These are phyloP conservation scores for Bruguiera sexangula DNA, from an alignment of 345 rosid genomes.

Conservation along the genomic window DNA sequence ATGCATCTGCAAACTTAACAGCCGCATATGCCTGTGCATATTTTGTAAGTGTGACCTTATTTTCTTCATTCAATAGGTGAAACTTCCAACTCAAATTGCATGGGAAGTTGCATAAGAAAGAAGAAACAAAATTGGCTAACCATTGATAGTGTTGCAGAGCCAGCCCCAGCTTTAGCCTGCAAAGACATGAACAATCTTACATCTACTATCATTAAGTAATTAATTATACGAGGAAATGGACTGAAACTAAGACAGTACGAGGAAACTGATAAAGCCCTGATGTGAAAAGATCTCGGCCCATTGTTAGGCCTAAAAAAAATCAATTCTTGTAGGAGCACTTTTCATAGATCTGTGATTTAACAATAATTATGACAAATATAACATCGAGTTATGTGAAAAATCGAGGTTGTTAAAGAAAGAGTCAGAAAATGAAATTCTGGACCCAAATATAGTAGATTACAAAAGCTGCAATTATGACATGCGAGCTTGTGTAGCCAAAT, in stretches of 20 bases:
- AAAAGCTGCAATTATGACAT: no score
- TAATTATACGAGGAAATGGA: neutral
- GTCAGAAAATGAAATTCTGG: no score
- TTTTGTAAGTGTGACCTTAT: neutral
- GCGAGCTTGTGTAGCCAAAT: no score
- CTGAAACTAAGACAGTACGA: neutral
- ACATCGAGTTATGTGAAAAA: no score
- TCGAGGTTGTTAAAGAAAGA: no score
- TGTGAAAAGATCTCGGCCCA: neutral
- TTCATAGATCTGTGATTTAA: no score
- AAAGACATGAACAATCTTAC: neutral
- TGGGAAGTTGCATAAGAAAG: neutral
- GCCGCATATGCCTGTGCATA: conserved; percentile 86
- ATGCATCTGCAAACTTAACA: conserved; percentile 90
- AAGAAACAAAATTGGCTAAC: conserved; percentile 32
- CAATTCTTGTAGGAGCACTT: no score
- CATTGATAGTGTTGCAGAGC: conserved; percentile 98
- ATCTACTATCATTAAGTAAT: neutral
- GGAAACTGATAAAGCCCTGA: neutral
- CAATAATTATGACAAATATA: no score
- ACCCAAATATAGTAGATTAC: no score
- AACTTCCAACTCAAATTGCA: neutral
- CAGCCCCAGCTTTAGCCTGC: conserved; percentile 97
- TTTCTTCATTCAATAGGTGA: neutral
- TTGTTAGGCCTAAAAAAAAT: no score